phyloP scores from a whole-genome alignment of 495 filamentous ascomycete species.

The Aspergillus heteromorphus region DNA sequence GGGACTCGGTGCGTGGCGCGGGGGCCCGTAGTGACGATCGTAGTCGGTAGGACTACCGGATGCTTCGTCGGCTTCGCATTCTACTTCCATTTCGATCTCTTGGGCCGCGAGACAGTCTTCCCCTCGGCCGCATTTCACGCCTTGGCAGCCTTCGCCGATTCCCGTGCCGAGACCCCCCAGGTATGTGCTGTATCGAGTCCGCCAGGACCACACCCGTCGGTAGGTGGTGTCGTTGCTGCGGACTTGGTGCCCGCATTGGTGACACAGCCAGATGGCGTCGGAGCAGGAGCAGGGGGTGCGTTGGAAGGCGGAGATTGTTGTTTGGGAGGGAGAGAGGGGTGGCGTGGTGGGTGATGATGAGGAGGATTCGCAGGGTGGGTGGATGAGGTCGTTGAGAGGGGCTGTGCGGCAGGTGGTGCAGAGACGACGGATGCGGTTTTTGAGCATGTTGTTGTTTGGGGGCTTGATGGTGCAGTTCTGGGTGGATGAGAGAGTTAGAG shows the following conservation, averaged over 20 bases:
- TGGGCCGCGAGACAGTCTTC: constrained; percentile 61
- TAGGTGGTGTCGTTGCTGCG: constrained; percentile 68
- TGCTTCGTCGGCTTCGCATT: constrained; percentile 64
- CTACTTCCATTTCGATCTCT: constrained; percentile 73
- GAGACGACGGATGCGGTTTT: constrained; percentile 69
- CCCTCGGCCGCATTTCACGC: constrained; percentile 75
- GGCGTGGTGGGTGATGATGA: not conserved
- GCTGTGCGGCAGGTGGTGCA: constrained; percentile 66
- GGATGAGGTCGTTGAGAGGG: constrained; percentile 45
- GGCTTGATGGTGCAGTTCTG: constrained; percentile 87
- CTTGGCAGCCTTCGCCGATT: constrained; percentile 81
- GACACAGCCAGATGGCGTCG: constrained; percentile 70
- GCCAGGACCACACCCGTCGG: constrained; percentile 79
- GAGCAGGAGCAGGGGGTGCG: constrained; percentile 65
- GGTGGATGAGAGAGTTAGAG: not conserved
- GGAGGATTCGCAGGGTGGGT: not conserved
- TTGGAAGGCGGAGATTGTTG: constrained; percentile 39
- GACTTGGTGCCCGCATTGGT: constrained; percentile 66
- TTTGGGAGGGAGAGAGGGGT: not conserved
- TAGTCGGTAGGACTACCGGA: constrained; percentile 16
- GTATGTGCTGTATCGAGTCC: constrained; percentile 73
- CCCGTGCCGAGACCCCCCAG: constrained; percentile 79
- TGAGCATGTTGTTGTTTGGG: constrained; percentile 54
- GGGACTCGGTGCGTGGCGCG: constrained; percentile 4
- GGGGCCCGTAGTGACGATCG: constrained; percentile 7